Percentiles rank a stretch among this genome's conserved stretches.
These are phyloP conservation scores for Pseudocercospora fijiensis DNA, from an alignment of 2,329 filamentous ascomycete species.

Conservation along the genomic window DNA sequence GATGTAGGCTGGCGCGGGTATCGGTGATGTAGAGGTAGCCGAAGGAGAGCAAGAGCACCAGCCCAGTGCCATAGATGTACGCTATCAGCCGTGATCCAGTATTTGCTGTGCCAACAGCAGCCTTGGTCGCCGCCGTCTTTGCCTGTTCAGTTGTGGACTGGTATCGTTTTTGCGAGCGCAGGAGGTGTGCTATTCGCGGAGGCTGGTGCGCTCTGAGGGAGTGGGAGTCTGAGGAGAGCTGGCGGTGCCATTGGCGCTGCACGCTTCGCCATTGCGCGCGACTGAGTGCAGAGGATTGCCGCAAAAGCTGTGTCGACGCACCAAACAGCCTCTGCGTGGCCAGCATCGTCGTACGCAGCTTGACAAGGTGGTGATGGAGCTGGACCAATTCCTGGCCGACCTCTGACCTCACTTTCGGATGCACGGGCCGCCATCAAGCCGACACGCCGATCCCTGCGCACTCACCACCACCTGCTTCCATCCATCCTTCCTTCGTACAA, in stretches of 20 bases:
- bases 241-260: slow-evolving; percentile 30
- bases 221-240: slow-evolving; percentile 24
- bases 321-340: slow-evolving; percentile 24
- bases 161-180: slow-evolving; percentile 17
- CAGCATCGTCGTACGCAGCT: slow-evolving; percentile 24
- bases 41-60: slow-evolving; percentile 49
- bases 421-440: neutral
- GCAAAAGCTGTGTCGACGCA: slow-evolving; percentile 24
- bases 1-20: slow-evolving; percentile 54
- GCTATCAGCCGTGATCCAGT: slow-evolving; percentile 50
- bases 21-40: slow-evolving; percentile 56
- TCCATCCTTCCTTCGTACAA: neutral
- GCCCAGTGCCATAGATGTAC: slow-evolving; percentile 54
- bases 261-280: slow-evolving; percentile 27
- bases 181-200: slow-evolving; percentile 10
- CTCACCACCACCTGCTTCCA: neutral
- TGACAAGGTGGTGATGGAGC: neutral
- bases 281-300: slow-evolving; percentile 21
- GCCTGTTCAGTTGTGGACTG: slow-evolving; percentile 19
- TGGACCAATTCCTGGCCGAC: too few species aligned
- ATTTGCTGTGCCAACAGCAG: slow-evolving; percentile 37
- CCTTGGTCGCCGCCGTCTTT: slow-evolving; percentile 30
- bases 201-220: slow-evolving; percentile 14
- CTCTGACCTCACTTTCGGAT: neutral
- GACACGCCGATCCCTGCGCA: neutral